These are phyloP conservation scores for Macrophomina phaseolina DNA, from an alignment of 2,329 filamentous ascomycete species.

Conservation along the genomic window DNA sequence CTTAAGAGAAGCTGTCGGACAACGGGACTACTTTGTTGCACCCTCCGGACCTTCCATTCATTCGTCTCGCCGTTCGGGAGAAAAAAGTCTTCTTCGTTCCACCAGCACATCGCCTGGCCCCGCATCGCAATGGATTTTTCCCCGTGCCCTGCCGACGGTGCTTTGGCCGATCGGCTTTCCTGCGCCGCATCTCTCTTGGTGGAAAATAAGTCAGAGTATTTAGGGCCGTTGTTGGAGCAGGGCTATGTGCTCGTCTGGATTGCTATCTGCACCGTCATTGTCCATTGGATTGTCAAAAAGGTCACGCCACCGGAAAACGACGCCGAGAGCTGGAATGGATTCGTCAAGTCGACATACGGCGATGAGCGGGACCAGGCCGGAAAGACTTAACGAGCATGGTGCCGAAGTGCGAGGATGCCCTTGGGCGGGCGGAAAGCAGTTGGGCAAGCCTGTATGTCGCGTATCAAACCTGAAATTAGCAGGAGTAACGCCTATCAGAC, in stretches of 20 bases:
- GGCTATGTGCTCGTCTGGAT: conserved; percentile 16
- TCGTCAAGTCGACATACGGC: conserved; percentile 22
- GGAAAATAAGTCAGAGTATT: background rate
- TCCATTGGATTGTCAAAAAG: conserved; percentile 20
- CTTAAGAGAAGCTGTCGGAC: background rate
- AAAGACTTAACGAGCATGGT: background rate
- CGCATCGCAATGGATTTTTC: conserved; percentile 9
- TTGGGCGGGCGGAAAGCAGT: background rate
- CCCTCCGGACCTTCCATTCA: background rate
- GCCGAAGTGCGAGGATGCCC: background rate
- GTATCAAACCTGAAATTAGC: background rate
- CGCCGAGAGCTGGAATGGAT: conserved; percentile 24
- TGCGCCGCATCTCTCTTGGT: background rate
- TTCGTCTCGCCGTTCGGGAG: background rate
- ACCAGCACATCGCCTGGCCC: background rate
- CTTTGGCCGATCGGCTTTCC: conserved; percentile 6
- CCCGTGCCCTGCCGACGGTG: conserved; percentile 10
- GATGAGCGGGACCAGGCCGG: conserved; percentile 9
- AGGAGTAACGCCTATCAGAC: conserved; percentile 39
- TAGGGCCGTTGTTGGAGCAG: conserved; percentile 13
- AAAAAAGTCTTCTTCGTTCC: background rate
- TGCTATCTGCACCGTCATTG: conserved; percentile 1
- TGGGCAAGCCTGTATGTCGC: conserved; percentile 11
- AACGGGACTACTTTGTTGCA: background rate
- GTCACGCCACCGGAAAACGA: conserved; percentile 24